These are phyloP conservation scores for Fusarium nanum DNA, from an alignment of 2,329 filamentous ascomycete species.

Conservation along the genomic window DNA sequence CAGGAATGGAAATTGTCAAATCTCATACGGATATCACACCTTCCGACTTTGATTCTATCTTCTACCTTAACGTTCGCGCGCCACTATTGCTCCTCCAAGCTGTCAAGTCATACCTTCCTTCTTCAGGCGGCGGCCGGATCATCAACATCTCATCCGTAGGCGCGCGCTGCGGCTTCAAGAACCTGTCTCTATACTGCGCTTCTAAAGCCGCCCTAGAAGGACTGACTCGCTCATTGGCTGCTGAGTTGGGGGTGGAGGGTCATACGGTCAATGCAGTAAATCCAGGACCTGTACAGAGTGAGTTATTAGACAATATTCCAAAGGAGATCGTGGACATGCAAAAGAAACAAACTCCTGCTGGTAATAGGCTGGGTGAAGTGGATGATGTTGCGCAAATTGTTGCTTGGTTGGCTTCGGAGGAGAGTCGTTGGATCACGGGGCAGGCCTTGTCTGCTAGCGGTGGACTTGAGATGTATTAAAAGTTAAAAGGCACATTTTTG, in stretches of 20 bases:
- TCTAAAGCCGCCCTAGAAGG: constrained; percentile 35
- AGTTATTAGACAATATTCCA: constrained; percentile 62
- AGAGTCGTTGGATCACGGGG: constrained; percentile 63
- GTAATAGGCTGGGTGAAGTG: constrained; percentile 61
- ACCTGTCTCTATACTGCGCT: constrained; percentile 26
- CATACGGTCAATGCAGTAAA: constrained; percentile 71
- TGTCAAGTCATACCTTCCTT: constrained; percentile 4
- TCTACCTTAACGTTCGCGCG: constrained; percentile 32
- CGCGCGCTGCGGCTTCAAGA: constrained; percentile 23
- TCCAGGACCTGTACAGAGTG: constrained; percentile 68
- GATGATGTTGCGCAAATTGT: constrained; percentile 69
- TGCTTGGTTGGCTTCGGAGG: constrained; percentile 63
- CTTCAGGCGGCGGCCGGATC: constrained; percentile 7
- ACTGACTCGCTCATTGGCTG: constrained; percentile 68
- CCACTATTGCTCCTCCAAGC: constrained; percentile 26
- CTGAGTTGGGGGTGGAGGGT: constrained; percentile 59
- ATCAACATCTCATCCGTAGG: constrained; percentile 33
- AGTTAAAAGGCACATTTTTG: too few relatives aligned
- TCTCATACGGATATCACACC: constrained; percentile 1
- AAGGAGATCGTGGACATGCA: constrained; percentile 26
- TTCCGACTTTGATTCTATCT: constrained; percentile 26
- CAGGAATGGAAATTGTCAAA: constrained; percentile 31
- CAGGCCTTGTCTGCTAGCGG: constrained; percentile 68
- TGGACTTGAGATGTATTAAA: constrained; percentile 29
- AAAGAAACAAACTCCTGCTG: constrained; percentile 58